Percentiles rank a stretch among this genome's conserved stretches.
phyloP scores from a whole-genome alignment of 2,329 filamentous ascomycete species.

The Tolypocladium amazonense region DNA sequence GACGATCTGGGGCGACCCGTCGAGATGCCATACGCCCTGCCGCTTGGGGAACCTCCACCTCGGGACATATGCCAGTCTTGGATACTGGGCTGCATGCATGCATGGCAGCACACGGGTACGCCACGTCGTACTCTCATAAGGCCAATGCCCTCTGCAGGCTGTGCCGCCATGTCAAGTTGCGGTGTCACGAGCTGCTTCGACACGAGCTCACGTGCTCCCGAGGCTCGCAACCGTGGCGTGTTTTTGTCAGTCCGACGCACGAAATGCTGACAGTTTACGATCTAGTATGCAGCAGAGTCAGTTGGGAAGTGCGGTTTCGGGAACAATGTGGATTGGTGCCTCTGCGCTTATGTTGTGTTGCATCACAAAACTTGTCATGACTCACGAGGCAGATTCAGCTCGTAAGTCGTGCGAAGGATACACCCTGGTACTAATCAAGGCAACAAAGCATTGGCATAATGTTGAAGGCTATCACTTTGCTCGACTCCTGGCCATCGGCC shows the following conservation, averaged over 20 bases:
- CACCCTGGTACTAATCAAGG: not conserved
- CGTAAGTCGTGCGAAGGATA: no score
- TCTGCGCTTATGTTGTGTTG: not conserved
- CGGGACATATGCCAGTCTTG: slow-evolving; percentile 3
- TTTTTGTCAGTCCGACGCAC: not conserved
- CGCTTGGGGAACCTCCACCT: not conserved
- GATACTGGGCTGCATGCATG: not conserved
- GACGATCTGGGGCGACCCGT: not conserved
- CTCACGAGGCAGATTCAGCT: not conserved
- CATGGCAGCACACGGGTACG: not conserved
- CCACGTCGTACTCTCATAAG: not conserved
- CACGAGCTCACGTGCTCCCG: slow-evolving; percentile 5
- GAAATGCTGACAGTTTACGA: not conserved
- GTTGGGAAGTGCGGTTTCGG: not conserved
- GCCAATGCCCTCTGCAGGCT: not conserved
- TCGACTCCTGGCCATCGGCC: not conserved
- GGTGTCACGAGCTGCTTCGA: not conserved
- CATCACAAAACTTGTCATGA: not conserved
- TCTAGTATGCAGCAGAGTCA: not conserved
- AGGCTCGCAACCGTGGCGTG: not conserved
- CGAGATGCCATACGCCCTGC: not conserved
- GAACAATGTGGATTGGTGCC: not conserved
- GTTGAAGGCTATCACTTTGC: not conserved
- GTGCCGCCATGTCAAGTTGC: not conserved
- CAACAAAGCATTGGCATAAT: not conserved